Evolutionary conservation across 2,329 filamentous ascomycete genomes (phyloP), one percentile per base, ranked within the genome.

Genomic region (Neophaeococcomyces mojaviensis): DNA sequence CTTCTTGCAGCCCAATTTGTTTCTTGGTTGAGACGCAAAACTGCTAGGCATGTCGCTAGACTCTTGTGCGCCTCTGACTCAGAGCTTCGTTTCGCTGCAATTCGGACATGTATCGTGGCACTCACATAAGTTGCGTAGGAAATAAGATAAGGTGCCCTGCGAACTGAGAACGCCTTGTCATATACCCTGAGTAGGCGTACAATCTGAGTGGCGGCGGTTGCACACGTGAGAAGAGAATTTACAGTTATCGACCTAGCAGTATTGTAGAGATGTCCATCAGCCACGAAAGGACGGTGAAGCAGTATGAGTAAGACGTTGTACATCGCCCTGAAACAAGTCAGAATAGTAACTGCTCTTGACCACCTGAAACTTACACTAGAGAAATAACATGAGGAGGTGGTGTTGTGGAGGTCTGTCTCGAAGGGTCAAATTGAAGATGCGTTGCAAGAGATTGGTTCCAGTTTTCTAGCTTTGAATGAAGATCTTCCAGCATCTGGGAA

Each of bases 71-170:
- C 65, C 3, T 66, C 62, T 0, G 68, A 71, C 0, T 61, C 61
- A 0, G 56, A 57, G 6, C 64, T 62, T 7, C 68, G 63, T 35
- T 70, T 69, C 2, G 78, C 79, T 3, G 74, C 72, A 4, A 73
- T 70, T 2, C 73, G 71, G 0, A 68, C 69, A 41, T 73, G 68
- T 15, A 78, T 76, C 0, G 73, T 77, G 0, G 72, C 73, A 3
- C 68, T 68, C 1, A 77, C 72, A 47, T 78, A 79, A 0, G 72
- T 76, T 0, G 76, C 72, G 54, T 79, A 79, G 0, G 71, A 74
- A 15, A 78, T 67, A 2, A 46, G 28, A 28, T 46, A 46, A 34
- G 44, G 44, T 4, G 44, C 44, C 24, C 36, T 32, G 6, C 20
- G 24, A 3, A 46, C 19, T 5, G 36, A 39, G 37, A 20, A 46